Conservation (phyloP, 2,329 filamentous ascomycete species). For the Dactylellina cionopaga region DNA sequence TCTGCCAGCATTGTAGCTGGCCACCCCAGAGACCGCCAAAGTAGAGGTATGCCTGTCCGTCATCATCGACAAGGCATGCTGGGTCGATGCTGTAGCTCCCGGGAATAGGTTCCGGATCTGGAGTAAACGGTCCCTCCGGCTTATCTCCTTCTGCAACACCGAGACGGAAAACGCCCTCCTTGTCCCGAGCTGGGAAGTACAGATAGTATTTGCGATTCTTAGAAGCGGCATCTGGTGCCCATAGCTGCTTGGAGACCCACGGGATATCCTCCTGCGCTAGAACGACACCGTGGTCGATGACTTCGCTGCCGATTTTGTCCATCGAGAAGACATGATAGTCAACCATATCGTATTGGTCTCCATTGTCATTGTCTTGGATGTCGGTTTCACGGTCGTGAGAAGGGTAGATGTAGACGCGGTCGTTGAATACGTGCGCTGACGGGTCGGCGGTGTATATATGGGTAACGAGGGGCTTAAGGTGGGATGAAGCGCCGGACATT, state of each 20-base stretch:
- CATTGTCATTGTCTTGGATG: constrained; percentile 78
- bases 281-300: constrained; percentile 78
- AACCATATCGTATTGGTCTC: constrained; percentile 84
- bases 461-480: constrained; percentile 71
- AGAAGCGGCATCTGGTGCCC: constrained; percentile 79
- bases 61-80: constrained; percentile 77
- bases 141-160: constrained; percentile 73
- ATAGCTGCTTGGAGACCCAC: constrained; percentile 81
- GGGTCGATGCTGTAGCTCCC: constrained; percentile 82
- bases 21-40: constrained; percentile 85
- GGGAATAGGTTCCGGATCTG: constrained; percentile 72
- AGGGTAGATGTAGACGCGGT: constrained; percentile 80
- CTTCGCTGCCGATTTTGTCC: constrained; percentile 64
- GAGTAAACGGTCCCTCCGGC: constrained; percentile 75
- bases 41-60: constrained; percentile 73
- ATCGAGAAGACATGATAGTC: constrained; percentile 83
- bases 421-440: constrained; percentile 81
- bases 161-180: constrained; percentile 76
- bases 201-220: constrained; percentile 78
- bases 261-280: constrained; percentile 74
- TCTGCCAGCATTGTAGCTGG: constrained; percentile 79
- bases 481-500: constrained; percentile 44
- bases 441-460: constrained; percentile 82
- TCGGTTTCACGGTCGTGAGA: constrained; percentile 81
- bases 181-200: constrained; percentile 79